Base-by-base conservation (phyloP, 2,329 filamentous ascomycete genomes). In the Ceratocystis ficicola region DNA sequence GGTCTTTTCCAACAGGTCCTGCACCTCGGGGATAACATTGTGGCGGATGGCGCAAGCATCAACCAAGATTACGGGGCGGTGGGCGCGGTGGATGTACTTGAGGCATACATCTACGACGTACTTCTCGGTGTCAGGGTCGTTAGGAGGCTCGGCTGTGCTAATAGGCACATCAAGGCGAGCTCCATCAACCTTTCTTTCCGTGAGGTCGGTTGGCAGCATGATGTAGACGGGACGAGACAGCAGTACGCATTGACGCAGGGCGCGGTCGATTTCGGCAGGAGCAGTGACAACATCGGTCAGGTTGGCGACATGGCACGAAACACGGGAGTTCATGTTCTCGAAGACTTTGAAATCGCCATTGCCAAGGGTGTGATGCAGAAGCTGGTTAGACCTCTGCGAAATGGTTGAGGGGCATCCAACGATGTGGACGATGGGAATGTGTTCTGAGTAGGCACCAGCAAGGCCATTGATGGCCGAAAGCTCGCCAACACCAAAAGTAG, bases 331-430 rank as follows among this genome's bases (percentile, higher is more conserved):
- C 87, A 95, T 95, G 72, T 89, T 83, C 70, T 85, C 81, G 74
- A 95, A 95, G 65, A 90, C 88, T 68, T 88, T 86, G 75, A 89
- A 95, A 76, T 95, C 87, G 67, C 90, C 87, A 70, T 89, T 88
- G 66, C 84, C 86, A 1, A 90, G 82, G 0, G 87, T 89, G 74
- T 90, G 87, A 71, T 89, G 86, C 41, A 81, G 75, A 44, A 80
- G 74, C 76, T 79, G 78, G 69, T 77, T 76, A 64, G 77, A 75
- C 61, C 75, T 75, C 72, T 81, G 78, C 17, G 78, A 80, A 66
- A 76, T 71, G 46, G 77, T 80, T 12, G 78, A 78, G 0, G 79
- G 79, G 68, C 77, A 80, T 62, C 79, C 79, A 50, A 87, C 84
- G 66, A 87, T 85, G 73, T 90, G 87, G 32, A 89, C 82, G 5